Conservation (phyloP, 73 alveolate genomes). For the Blepharisma japonicum region DNA sequence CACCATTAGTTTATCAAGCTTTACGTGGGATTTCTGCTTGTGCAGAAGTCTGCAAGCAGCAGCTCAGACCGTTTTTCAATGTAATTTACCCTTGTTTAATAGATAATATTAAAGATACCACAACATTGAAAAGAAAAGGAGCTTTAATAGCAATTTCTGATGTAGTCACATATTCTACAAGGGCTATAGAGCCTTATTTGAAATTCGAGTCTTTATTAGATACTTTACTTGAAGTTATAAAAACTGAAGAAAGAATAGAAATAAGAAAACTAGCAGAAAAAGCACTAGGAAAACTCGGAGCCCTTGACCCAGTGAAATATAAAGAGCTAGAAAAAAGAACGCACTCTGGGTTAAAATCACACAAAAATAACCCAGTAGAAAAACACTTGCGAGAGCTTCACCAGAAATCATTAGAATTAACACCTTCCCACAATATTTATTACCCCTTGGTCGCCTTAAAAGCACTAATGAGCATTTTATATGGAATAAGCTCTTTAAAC, state of each 20-base stretch:
- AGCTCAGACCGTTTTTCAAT: slow-evolving; percentile 53
- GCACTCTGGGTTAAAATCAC: slow-evolving; percentile 38
- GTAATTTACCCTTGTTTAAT: slow-evolving; percentile 32
- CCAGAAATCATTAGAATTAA: slow-evolving; percentile 29
- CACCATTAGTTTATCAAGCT: slow-evolving; percentile 50
- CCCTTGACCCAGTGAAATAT: slow-evolving; percentile 67
- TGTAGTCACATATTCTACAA: slow-evolving; percentile 56
- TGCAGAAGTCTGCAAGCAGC: slow-evolving; percentile 52
- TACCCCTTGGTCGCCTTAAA: slow-evolving; percentile 22
- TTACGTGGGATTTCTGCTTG: slow-evolving; percentile 59
- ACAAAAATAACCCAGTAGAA: slow-evolving; percentile 36
- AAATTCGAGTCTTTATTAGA: slow-evolving; percentile 54
- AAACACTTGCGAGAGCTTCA: slow-evolving; percentile 34
- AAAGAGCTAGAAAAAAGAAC: slow-evolving; percentile 53
- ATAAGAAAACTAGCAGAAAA: slow-evolving; percentile 49
- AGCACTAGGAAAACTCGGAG: slow-evolving; percentile 72
- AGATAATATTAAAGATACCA: slow-evolving; percentile 57
- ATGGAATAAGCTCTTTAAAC: slow-evolving; percentile 16
- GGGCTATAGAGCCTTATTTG: slow-evolving; percentile 61
- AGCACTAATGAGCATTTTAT: neutral
- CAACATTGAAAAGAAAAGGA: slow-evolving; percentile 54
- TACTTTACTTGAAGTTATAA: slow-evolving; percentile 38
- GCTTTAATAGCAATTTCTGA: slow-evolving; percentile 49
- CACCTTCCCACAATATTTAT: slow-evolving; percentile 30
- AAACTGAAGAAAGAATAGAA: slow-evolving; percentile 50